Evolutionary conservation across 2,329 filamentous ascomycete genomes (phyloP).

Genomic region (Cordyceps farinosa): DNA sequence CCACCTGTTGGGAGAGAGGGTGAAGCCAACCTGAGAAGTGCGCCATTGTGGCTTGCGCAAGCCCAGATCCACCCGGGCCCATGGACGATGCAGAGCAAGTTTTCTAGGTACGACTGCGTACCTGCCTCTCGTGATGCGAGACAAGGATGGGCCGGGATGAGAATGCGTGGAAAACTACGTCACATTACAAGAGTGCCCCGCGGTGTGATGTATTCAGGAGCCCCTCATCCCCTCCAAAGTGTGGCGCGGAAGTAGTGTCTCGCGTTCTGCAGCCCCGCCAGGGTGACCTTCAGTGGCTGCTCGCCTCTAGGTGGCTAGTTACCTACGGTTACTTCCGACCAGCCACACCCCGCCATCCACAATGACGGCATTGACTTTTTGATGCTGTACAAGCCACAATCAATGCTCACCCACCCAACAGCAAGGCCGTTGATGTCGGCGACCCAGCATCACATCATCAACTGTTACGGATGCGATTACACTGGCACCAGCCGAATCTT

Average conservation of each 20-base stretch:
- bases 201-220: not conserved
- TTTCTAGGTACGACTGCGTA: not conserved
- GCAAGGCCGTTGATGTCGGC: not conserved
- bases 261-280: not conserved
- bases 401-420: not conserved
- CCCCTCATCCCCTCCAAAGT: conserved; percentile 14
- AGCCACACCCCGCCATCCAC: conserved; percentile 5
- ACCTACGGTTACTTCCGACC: conserved; percentile 11
- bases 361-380: conserved; percentile 15
- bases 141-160: not conserved
- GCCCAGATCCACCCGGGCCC: conserved; percentile 1
- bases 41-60: conserved; percentile 9
- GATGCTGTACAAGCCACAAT: conserved; percentile 1
- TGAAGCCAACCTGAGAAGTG: not conserved
- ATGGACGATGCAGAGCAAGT: not conserved
- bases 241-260: not conserved
- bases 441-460: not conserved
- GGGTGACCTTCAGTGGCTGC: not conserved
- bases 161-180: conserved; percentile 6
- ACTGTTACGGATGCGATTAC: not conserved
- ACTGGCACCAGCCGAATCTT: not conserved
- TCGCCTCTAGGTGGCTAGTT: not conserved
- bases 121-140: conserved; percentile 1
- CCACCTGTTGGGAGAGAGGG: not conserved
- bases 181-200: conserved; percentile 4